These are phyloP conservation scores for Madurella mycetomatis DNA, from an alignment of 2,329 filamentous ascomycete species.

Conservation along the genomic window DNA sequence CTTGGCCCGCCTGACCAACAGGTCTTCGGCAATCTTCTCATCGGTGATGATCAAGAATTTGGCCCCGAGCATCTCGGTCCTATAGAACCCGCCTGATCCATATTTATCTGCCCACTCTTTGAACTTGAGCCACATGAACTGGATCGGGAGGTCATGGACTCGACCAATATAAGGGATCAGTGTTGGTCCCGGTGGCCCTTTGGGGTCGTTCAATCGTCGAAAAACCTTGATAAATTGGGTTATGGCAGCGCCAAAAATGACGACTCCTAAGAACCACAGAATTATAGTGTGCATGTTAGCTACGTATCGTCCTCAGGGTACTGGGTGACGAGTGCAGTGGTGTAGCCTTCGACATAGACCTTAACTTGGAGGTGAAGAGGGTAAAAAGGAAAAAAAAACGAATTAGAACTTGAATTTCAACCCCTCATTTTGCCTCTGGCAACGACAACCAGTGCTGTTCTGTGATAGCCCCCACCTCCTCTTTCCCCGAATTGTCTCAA, in stretches of 20 bases:
- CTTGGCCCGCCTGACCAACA: slow-evolving; percentile 48
- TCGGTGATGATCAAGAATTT: slow-evolving; percentile 44
- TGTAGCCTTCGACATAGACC: too few species aligned
- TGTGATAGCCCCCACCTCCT: too few species aligned
- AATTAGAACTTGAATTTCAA: too few species aligned
- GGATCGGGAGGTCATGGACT: slow-evolving; percentile 44
- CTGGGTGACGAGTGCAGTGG: too few species aligned
- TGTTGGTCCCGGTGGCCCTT: slow-evolving; percentile 30
- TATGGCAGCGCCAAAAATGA: slow-evolving; percentile 1
- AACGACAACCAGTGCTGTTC: too few species aligned
- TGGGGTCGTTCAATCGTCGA: slow-evolving; percentile 30
- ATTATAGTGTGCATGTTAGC: neutral
- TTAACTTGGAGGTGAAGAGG: too few species aligned
- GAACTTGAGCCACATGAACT: slow-evolving; percentile 52
- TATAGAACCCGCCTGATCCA: slow-evolving; percentile 32
- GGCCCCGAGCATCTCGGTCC: slow-evolving; percentile 33
- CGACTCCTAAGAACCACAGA: neutral
- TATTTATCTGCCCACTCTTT: slow-evolving; percentile 35
- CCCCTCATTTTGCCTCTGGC: too few species aligned
- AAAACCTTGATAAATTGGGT: slow-evolving; percentile 26
- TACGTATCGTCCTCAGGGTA: neutral
- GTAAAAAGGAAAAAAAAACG: too few species aligned
- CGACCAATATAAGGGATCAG: slow-evolving; percentile 34
- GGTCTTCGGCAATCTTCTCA: slow-evolving; percentile 49
- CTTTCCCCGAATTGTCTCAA: too few species aligned